phyloP scores from a whole-genome alignment of 768 basidiomycete genomes.

The Lactifluus hygrophoroides region DNA sequence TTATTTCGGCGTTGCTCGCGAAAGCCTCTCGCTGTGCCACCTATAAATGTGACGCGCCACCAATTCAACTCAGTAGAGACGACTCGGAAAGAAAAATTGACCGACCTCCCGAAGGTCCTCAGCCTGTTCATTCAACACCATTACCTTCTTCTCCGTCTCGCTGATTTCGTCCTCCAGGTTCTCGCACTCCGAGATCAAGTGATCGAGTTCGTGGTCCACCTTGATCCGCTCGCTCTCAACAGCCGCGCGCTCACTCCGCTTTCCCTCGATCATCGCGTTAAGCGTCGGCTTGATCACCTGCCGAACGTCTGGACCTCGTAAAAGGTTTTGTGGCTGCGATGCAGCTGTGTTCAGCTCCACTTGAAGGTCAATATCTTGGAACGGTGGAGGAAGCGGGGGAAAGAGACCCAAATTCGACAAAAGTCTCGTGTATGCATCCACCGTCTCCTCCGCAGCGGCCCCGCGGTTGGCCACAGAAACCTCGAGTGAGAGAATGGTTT shows the following conservation, averaged over 20 bases:
- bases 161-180: slow-evolving; percentile 70
- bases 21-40: slow-evolving; percentile 69
- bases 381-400: slow-evolving; percentile 62
- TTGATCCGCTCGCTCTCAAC: slow-evolving; percentile 73
- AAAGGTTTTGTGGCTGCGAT: slow-evolving; percentile 58
- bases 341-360: slow-evolving; percentile 76
- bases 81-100: slow-evolving; percentile 12
- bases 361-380: slow-evolving; percentile 65
- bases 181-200: slow-evolving; percentile 67
- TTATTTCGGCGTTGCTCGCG: slow-evolving; percentile 56
- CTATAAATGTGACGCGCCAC: slow-evolving; percentile 30
- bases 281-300: slow-evolving; percentile 72
- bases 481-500: slow-evolving; percentile 69
- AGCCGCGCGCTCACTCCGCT: slow-evolving; percentile 56
- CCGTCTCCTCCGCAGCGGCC: slow-evolving; percentile 71
- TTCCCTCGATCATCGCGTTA: slow-evolving; percentile 59
- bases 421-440: slow-evolving; percentile 70
- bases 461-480: slow-evolving; percentile 74
- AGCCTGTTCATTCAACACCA: slow-evolving; percentile 61
- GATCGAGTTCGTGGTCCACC: slow-evolving; percentile 78
- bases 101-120: slow-evolving; percentile 75
- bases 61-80: background rate
- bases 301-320: slow-evolving; percentile 61
- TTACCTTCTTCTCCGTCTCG: slow-evolving; percentile 67
- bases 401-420: slow-evolving; percentile 70